These are phyloP conservation scores for Lentinula edodes DNA, from an alignment of 768 basidiomycete genomes.

Conservation along the genomic window DNA sequence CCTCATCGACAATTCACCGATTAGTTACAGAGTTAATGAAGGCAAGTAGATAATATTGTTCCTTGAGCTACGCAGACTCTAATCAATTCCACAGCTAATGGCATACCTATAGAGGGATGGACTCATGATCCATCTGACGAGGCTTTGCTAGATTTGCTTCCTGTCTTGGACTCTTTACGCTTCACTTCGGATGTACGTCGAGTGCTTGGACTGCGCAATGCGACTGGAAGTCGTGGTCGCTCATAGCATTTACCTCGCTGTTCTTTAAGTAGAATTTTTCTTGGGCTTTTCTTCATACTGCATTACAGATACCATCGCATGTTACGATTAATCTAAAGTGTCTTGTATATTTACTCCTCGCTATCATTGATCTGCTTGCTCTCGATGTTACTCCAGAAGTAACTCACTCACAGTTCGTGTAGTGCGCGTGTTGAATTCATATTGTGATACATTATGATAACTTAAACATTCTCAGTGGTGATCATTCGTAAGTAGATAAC, in stretches of 20 bases:
- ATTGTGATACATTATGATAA: not conserved
- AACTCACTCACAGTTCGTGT: not conserved
- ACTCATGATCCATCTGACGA: constrained; percentile 96
- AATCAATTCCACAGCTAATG: constrained; percentile 64
- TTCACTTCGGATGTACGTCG: constrained; percentile 95
- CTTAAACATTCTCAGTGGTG: constrained; percentile 3
- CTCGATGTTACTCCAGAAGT: not conserved
- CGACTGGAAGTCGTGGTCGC: constrained; percentile 23
- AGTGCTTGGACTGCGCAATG: constrained; percentile 68
- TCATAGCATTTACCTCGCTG: constrained; percentile 17
- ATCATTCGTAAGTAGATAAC: constrained; percentile 14
- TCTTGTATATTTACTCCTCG: constrained; percentile 1
- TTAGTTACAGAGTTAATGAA: constrained; percentile 89
- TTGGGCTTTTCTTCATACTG: constrained; percentile 20
- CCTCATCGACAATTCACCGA: constrained; percentile 93
- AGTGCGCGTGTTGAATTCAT: not conserved
- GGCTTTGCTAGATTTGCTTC: constrained; percentile 90
- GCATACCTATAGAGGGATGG: constrained; percentile 99
- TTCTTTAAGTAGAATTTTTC: constrained; percentile 15
- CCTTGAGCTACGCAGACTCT: constrained; percentile 6
- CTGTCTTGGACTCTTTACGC: constrained; percentile 90
- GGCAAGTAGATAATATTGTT: constrained; percentile 39
- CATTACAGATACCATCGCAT: constrained; percentile 27
- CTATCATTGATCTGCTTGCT: not conserved
- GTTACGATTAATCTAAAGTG: constrained; percentile 18